Conservation (phyloP, 2,329 filamentous ascomycete species). For the Lasiodiplodia hormozganensis region DNA sequence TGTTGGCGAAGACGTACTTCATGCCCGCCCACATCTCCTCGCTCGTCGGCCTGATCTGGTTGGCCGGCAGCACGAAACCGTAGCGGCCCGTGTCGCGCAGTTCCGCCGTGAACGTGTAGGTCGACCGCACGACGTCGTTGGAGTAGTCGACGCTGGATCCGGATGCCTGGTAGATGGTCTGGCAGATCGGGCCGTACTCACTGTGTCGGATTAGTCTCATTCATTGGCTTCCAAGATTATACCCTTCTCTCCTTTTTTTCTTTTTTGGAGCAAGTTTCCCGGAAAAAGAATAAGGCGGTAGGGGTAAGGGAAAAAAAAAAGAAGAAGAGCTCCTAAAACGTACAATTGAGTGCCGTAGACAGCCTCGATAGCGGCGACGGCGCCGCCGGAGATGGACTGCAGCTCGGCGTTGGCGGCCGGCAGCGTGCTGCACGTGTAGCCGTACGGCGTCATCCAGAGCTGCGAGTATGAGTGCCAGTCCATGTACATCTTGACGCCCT, state of each 20-base stretch:
- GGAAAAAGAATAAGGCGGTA: too few relatives aligned
- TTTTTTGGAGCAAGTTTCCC: too few relatives aligned
- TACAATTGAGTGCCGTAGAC: constrained; percentile 38
- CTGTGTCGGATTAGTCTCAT: constrained; percentile 12
- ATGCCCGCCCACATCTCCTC: constrained; percentile 56
- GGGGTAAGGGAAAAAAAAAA: too few relatives aligned
- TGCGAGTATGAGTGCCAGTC: constrained; percentile 67
- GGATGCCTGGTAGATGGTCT: constrained; percentile 66
- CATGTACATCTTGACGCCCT: constrained; percentile 67
- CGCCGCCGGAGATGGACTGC: constrained; percentile 56
- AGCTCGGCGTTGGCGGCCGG: constrained; percentile 58
- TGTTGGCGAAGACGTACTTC: constrained; percentile 8
- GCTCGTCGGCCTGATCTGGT: constrained; percentile 56
- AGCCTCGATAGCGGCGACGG: constrained; percentile 61
- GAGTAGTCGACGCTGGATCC: constrained; percentile 56
- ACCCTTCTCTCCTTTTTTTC: too few relatives aligned
- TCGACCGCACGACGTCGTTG: constrained; percentile 49
- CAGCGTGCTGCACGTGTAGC: constrained; percentile 62
- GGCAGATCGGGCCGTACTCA: constrained; percentile 59
- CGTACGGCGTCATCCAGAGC: constrained; percentile 52
- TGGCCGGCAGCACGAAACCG: constrained; percentile 58
- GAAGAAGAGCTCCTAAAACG: neutral
- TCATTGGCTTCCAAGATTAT: neutral
- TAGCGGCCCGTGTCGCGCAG: constrained; percentile 56
- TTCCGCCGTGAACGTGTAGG: constrained; percentile 58